Evolutionary conservation across 1,139 yeast species (phyloP), one percentile per base, ranked within the genome.

Genomic region (Meyerozyma sp.): DNA sequence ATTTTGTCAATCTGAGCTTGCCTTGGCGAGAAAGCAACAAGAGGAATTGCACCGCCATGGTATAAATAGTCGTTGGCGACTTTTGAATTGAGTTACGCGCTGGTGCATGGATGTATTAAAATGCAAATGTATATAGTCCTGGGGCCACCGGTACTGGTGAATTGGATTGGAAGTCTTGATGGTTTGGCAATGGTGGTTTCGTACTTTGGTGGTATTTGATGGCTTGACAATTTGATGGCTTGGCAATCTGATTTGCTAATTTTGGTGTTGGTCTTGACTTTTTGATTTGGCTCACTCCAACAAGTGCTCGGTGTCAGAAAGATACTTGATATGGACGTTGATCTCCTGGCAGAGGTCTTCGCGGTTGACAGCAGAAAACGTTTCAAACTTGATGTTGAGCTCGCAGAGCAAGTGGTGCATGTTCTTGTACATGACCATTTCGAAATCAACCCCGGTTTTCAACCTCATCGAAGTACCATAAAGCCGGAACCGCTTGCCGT

Each of bases 21-120:
- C 98, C 99, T 63, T 94, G 98, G 55, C 97, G 80, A 25, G 97
- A 91, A 26, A 93, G 76, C 45, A 93, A 71, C 43, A 93, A 75
- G 44, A 91, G 60, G 59, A 87, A 93, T 56, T 84, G 84, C 47
- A 90, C 76, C 7, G 88, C 84, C 84, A 89, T 86, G 41, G 37
- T 21, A 16, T 13, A 30, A 13, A 8, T 30, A 11, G 29, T 27
- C 7, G 29, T 27, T 27, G 29, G 29, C 29, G 29, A 21, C 23
- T 21, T 32, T 32, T 16, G 35, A 13, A 16, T n/a, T 32, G 21
- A 32, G 35, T 4, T 21, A 21, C 11, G 35, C 11, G 10, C 20
- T 32, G 35, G 35, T 32, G 35, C 16, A 32, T 16, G 20, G 35
- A 32, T 32, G 35, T 32, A 32, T n/a, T 27, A 4, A 27, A 5